Base-by-base conservation (phyloP, 2,329 filamentous ascomycete species). In the Pseudogymnoascus sp. region DNA sequence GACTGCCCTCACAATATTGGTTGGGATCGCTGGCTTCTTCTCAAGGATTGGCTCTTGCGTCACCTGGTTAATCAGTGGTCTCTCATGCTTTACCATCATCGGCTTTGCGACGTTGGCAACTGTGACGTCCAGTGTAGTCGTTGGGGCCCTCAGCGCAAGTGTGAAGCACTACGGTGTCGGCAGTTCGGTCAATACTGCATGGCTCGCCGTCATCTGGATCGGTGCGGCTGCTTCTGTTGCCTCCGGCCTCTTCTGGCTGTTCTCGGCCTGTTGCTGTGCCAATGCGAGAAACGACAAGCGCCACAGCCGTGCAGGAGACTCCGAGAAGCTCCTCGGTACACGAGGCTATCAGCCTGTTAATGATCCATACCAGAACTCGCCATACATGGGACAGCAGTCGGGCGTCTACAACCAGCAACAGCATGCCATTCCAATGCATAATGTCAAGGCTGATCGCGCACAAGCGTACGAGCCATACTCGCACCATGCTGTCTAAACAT, bases 211-310 rank as follows among this genome's bases (percentile, higher is more conserved):
- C 18, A 84, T 88, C 69, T 97, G 92, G 90, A 79, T 97, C 64
- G 87, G 87, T 45, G 87, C 87, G 39, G 89, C 84, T 29, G 92
- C 95, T 72, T 87, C 88, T 65, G 72, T 94, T 35, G 89, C 75
- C 42, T 87, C 88, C 6, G 85, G 84, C 66, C 76, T 96, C 72
- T 97, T 97, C 87, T 97, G 94, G 93, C 78, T 92, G 71, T 85
- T 95, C 74, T 90, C 87, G 74, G 83, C 89, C 70, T 97, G 93
- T 87, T 97, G 92, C 85, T 96, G 92, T 81, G 37, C 42, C 21
- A 42, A 27, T 55, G 37, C 29, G 52, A 62, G 27, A 59, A 59
- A 27, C 7, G 52, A 29, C 48, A 62, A 29, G 18, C 48, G 29
- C 48, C 52, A 68, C 61, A 59, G 69, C 60, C 65, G 68, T 60